Conservation (phyloP, 768 basidiomycete genomes). For the Naganishia friedmannii region DNA sequence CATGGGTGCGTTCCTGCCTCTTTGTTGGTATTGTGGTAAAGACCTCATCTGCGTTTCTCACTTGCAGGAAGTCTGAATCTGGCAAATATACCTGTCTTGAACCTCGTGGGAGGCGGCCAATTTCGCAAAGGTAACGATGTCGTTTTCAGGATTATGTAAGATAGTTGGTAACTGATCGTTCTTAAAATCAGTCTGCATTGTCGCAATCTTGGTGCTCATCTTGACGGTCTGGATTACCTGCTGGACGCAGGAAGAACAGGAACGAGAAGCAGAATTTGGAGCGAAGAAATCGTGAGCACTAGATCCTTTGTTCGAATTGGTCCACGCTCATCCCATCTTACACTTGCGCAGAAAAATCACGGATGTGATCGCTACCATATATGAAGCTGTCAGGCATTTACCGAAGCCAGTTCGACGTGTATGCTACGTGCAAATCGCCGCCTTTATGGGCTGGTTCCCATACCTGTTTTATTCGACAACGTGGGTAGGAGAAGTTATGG, state of each 20-base stretch:
- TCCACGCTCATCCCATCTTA: too few relatives aligned
- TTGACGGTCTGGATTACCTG: slow-evolving; percentile 85
- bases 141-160: background rate
- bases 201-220: slow-evolving; percentile 75
- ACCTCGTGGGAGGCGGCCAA: slow-evolving; percentile 80
- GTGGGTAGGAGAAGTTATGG: slow-evolving; percentile 92
- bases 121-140: slow-evolving; percentile 68
- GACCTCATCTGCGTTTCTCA: background rate
- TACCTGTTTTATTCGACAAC: slow-evolving; percentile 88
- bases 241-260: slow-evolving; percentile 66
- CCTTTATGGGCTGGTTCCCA: slow-evolving; percentile 98
- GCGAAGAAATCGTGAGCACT: slow-evolving; percentile 45
- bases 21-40: too few relatives aligned
- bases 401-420: slow-evolving; percentile 82
- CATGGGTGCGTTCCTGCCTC: slow-evolving; percentile 58
- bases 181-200: slow-evolving; percentile 70
- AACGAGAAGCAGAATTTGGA: slow-evolving; percentile 56
- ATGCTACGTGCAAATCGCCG: slow-evolving; percentile 88
- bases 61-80: slow-evolving; percentile 64
- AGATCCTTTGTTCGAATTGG: background rate
- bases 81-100: slow-evolving; percentile 69
- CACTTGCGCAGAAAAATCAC: slow-evolving; percentile 57
- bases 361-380: slow-evolving; percentile 79
- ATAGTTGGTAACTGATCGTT: background rate
- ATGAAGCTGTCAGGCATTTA: slow-evolving; percentile 66